phyloP scores from a whole-genome alignment of 306 rosid species.

The Lotus japonicus region DNA sequence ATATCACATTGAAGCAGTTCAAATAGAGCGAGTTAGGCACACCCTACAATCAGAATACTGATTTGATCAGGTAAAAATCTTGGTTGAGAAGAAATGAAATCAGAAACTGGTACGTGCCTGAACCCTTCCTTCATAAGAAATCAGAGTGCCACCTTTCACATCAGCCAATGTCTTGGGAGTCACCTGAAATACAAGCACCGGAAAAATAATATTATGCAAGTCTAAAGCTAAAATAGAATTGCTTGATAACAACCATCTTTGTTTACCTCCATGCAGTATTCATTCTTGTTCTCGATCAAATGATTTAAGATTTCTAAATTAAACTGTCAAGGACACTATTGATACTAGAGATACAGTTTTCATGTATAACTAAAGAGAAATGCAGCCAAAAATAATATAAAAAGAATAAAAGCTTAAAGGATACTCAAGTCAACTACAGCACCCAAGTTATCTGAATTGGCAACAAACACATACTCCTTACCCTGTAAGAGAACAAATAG shows the following conservation, averaged over 20 bases:
- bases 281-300: conserved; percentile 63
- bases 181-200: conserved; percentile 4
- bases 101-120: conserved; percentile 13
- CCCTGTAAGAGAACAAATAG: conserved; percentile 45
- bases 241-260: neutral
- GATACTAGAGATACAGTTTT: conserved; percentile 15
- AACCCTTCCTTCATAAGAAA: conserved; percentile 70
- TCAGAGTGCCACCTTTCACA: conserved; percentile 92
- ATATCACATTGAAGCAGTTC: conserved; percentile 1
- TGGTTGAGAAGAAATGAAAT: neutral
- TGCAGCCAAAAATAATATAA: neutral
- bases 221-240: neutral
- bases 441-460: conserved; percentile 91
- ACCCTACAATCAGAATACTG: neutral
- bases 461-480: conserved; percentile 77
- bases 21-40: neutral
- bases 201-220: neutral
- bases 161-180: conserved; percentile 79
- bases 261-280: conserved; percentile 84
- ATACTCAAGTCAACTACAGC: conserved; percentile 88
- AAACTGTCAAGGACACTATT: conserved; percentile 49
- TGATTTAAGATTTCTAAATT: conserved; percentile 31
- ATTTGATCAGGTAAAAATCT: neutral
- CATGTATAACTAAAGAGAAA: neutral
- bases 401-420: conserved; percentile 29